A percentile compares a stretch with the other conserved stretches of the same genome.
Evolutionary conservation across 1,139 yeast genomes (phyloP).

Genomic region (Zygoascus meyerae): DNA sequence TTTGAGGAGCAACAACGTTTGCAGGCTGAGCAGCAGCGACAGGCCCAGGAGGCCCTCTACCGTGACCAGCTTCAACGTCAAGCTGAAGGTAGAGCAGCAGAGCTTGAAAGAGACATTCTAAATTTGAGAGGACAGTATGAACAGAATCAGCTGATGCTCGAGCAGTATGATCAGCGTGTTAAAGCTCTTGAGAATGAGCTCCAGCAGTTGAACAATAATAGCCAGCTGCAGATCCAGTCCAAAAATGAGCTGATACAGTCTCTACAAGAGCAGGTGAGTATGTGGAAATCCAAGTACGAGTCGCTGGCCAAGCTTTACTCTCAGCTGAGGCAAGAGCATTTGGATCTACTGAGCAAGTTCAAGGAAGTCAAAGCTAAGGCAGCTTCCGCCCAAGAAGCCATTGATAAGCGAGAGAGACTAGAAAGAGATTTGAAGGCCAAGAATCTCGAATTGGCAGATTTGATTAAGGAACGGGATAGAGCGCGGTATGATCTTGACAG

Average conservation of each 20-base stretch:
- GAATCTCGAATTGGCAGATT: conserved; percentile 81
- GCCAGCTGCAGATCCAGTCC: conserved; percentile 67
- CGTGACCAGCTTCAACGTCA: conserved; percentile 70
- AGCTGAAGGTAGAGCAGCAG: conserved; percentile 74
- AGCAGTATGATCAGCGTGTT: conserved; percentile 84
- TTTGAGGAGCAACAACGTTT: conserved; percentile 66
- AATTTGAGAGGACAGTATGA: conserved; percentile 78
- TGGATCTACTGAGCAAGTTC: conserved; percentile 69
- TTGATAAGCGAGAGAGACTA: conserved; percentile 73
- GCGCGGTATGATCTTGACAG: conserved; percentile 81
- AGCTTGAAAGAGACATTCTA: conserved; percentile 73
- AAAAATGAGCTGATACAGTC: conserved; percentile 69
- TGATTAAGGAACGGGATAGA: conserved; percentile 84
- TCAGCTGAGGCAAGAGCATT: conserved; percentile 87
- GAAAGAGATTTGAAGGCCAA: conserved; percentile 83
- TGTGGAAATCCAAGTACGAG: conserved; percentile 86
- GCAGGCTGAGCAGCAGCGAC: conserved; percentile 64
- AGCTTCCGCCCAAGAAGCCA: conserved; percentile 87
- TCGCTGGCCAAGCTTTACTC: conserved; percentile 85
- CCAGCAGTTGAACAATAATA: conserved; percentile 53
- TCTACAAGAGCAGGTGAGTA: conserved; percentile 67
- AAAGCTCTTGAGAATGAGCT: conserved; percentile 76
- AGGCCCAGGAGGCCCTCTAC: conserved; percentile 67
- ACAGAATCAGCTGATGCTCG: conserved; percentile 75
- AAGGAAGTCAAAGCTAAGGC: conserved; percentile 86